Conservation (phyloP, 2,329 filamentous ascomycete species). For the Colletotrichum noveboracense region DNA sequence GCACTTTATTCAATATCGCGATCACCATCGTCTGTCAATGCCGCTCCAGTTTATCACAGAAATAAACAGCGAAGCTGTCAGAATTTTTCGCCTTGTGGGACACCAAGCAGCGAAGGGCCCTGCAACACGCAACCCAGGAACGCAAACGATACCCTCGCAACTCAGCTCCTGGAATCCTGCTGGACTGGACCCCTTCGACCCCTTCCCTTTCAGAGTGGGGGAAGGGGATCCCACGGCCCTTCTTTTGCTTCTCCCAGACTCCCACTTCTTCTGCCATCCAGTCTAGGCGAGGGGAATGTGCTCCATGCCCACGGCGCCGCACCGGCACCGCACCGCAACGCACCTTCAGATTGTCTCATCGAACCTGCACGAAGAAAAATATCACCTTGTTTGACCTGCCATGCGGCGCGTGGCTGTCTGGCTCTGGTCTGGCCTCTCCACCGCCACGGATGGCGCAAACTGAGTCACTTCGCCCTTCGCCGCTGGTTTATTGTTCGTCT, state of each 20-base stretch:
- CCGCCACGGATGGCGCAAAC: background rate
- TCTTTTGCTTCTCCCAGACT: background rate
- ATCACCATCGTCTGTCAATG: background rate
- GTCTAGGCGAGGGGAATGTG: background rate
- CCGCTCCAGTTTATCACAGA: background rate
- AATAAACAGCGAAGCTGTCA: background rate
- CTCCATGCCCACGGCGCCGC: background rate
- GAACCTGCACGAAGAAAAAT: background rate
- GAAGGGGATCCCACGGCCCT: background rate
- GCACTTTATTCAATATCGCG: background rate
- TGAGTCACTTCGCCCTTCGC: background rate
- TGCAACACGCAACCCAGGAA: background rate
- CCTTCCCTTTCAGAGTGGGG: background rate
- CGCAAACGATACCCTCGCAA: background rate
- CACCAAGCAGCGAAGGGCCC: background rate
- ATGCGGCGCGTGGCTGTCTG: background rate
- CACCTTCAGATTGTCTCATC: background rate
- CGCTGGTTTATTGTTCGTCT: background rate
- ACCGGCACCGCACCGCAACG: background rate
- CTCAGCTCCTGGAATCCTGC: background rate
- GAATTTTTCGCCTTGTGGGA: constrained; percentile 5
- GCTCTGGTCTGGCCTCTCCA: background rate
- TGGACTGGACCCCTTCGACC: background rate
- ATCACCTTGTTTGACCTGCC: background rate
- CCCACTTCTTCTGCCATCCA: background rate